phyloP scores from a whole-genome alignment of 139 green algal species.

The Coelastrella sp. region DNA sequence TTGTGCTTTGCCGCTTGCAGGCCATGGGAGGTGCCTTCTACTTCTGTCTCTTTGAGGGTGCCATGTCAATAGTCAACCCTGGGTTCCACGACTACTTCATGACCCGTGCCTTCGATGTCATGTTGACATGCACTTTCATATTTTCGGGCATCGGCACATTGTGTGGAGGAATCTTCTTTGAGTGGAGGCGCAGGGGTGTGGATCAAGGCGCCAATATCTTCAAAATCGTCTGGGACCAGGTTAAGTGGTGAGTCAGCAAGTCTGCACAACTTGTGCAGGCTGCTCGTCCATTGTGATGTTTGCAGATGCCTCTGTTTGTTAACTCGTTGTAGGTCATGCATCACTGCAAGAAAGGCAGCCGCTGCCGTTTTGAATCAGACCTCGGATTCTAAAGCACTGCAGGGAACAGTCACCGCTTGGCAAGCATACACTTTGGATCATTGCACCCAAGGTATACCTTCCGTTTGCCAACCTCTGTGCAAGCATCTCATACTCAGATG shows the following conservation, averaged over 20 bases:
- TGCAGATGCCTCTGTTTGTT: neutral
- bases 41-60: constrained; percentile 6
- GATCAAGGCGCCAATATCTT: neutral
- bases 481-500: neutral
- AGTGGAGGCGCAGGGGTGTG: neutral
- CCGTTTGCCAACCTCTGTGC: neutral
- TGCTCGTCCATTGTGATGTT: neutral
- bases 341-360: too few species aligned
- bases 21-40: constrained; percentile 40
- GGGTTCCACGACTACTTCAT: constrained; percentile 41
- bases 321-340: neutral
- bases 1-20: neutral
- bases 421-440: too few species aligned
- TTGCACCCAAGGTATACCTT: too few species aligned
- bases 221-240: constrained; percentile 20
- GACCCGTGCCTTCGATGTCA: constrained; percentile 4
- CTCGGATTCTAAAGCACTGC: too few species aligned
- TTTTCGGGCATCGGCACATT: constrained; percentile 16
- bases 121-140: neutral
- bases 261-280: neutral
- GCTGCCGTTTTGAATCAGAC: too few species aligned
- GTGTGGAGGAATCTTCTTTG: neutral
- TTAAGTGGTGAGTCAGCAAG: constrained; percentile 36
- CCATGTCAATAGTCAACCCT: constrained; percentile 21
- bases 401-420: too few species aligned